Evolutionary conservation across 495 filamentous ascomycete species (phyloP), one percentile per base, ranked within the genome.

Genomic region (Penicillium lividum): DNA sequence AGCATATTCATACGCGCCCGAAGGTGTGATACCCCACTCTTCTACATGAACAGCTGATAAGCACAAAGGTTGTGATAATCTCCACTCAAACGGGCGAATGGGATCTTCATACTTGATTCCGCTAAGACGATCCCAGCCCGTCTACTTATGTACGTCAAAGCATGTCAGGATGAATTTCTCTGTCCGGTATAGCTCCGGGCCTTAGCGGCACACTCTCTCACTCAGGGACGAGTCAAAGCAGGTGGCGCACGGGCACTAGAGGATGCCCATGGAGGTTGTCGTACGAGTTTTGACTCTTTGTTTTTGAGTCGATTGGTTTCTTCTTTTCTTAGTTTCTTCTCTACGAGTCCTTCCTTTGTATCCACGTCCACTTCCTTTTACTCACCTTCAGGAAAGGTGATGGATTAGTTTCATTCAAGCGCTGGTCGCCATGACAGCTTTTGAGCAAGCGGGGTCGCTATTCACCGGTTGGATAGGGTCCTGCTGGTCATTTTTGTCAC

Each of bases 381-480:
- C 31, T 33, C 49, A 52, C 66, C 51, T 65, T 58, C 54, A 11
- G 57, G 46, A 34, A 62, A 61, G 64, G 67, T 62, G 57, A 74
- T 73, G 70, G 72, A 66, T 63, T 67, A 66, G 58, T 47, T 54
- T 18, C 56, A 47, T 62, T 51, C 42, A 66, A 64, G 74, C 75
- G 76, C 72, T 73, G 77, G 73, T 60, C 77, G 75, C 73, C 50
- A 78, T 74, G 70, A 72, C 68, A 63, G 65, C 69, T 73, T 63
- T 76, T 46, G 71, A 73, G 64, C 72, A 74, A 73, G 71, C 71
- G 66, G 74, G 72, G 55, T 72, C 71, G 58, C 58, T 72, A 57
- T 73, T 75, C 65, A 73, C 70, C 57, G 74, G 72, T 56, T 80
- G 77, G 77, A 62, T 76, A 59, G 64, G 65, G 46, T 77, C 71